phyloP scores from a whole-genome alignment of 352 stramenopile genomes.

The Elongisporangium anandrum region DNA sequence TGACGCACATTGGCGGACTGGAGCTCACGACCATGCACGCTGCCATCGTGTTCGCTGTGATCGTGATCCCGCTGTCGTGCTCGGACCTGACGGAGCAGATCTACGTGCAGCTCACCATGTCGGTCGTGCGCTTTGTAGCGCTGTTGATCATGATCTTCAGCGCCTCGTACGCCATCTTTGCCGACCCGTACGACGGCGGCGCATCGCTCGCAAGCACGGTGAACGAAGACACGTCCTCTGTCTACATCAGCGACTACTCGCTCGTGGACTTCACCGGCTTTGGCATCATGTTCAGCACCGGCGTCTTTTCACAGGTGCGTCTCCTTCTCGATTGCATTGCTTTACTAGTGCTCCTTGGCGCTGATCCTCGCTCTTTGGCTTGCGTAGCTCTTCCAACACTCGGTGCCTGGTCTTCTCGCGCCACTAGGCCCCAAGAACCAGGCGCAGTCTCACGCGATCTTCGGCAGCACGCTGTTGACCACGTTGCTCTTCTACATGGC shows the following conservation, averaged over 20 bases:
- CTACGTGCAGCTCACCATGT: slow-evolving; percentile 83
- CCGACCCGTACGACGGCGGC: slow-evolving; percentile 59
- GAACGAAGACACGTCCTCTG: not conserved
- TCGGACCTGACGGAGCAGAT: slow-evolving; percentile 89
- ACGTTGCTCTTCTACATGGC: slow-evolving; percentile 85
- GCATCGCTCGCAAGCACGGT: not conserved
- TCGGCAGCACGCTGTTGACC: slow-evolving; percentile 75
- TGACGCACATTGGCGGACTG: slow-evolving; percentile 49
- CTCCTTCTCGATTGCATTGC: slow-evolving; percentile 1
- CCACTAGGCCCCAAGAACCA: slow-evolving; percentile 63
- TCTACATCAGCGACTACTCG: slow-evolving; percentile 58
- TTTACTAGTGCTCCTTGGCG: not conserved
- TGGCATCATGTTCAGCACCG: slow-evolving; percentile 88
- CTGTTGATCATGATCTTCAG: slow-evolving; percentile 88
- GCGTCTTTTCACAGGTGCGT: slow-evolving; percentile 67
- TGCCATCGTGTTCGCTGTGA: slow-evolving; percentile 68
- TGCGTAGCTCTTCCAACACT: slow-evolving; percentile 86
- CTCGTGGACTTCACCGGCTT: slow-evolving; percentile 76
- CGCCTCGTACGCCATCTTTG: slow-evolving; percentile 66
- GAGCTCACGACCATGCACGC: slow-evolving; percentile 50
- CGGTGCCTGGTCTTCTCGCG: slow-evolving; percentile 78
- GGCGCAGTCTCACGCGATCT: slow-evolving; percentile 56
- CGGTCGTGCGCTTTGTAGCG: slow-evolving; percentile 81
- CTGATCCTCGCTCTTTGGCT: not conserved
- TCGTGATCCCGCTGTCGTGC: slow-evolving; percentile 87